Evolutionary conservation across 108 stramenopile species (phyloP).

Genomic region (Skeletonema marinoi): DNA sequence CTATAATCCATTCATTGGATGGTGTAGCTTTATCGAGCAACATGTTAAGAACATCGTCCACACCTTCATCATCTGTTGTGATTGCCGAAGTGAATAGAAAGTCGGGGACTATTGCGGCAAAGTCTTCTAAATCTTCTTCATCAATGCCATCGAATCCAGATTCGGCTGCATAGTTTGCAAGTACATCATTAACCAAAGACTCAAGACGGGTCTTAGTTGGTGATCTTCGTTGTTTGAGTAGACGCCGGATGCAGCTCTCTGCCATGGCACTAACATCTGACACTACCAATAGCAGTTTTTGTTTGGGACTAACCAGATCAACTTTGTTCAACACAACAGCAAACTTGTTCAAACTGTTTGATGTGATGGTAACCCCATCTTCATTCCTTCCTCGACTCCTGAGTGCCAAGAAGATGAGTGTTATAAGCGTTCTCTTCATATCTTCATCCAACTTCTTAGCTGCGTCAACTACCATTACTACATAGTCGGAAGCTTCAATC

Average conservation of each 20-base stretch:
- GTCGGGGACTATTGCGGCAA: conserved; percentile 57
- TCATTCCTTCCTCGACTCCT: conserved; percentile 65
- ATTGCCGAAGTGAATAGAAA: conserved; percentile 75
- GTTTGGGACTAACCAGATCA: conserved; percentile 90
- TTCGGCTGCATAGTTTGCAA: conserved; percentile 31
- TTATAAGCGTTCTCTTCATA: conserved; percentile 62
- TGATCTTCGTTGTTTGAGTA: conserved; percentile 32
- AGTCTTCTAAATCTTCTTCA: conserved; percentile 39
- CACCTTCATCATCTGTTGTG: conserved; percentile 71
- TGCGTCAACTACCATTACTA: conserved; percentile 87
- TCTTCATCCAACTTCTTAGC: conserved; percentile 66
- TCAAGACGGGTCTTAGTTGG: conserved; percentile 27
- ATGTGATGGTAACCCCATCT: conserved; percentile 13
- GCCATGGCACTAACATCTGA: conserved; percentile 78
- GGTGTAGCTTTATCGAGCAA: conserved; percentile 74
- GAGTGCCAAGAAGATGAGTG: conserved; percentile 67
- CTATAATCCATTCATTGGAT: conserved; percentile 66
- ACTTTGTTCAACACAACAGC: conserved; percentile 92
- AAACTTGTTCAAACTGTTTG: conserved; percentile 58
- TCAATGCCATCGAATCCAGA: conserved; percentile 36
- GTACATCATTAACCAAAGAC: conserved; percentile 34
- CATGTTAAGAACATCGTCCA: conserved; percentile 78
- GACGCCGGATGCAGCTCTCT: conserved; percentile 54
- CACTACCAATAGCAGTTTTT: conserved; percentile 68
- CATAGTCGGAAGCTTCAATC: conserved; percentile 76